Percentiles rank a stretch among this genome's conserved stretches.
These are phyloP conservation scores for Uncinocarpus reesii DNA, from an alignment of 2,329 filamentous ascomycete genomes.

Conservation along the genomic window DNA sequence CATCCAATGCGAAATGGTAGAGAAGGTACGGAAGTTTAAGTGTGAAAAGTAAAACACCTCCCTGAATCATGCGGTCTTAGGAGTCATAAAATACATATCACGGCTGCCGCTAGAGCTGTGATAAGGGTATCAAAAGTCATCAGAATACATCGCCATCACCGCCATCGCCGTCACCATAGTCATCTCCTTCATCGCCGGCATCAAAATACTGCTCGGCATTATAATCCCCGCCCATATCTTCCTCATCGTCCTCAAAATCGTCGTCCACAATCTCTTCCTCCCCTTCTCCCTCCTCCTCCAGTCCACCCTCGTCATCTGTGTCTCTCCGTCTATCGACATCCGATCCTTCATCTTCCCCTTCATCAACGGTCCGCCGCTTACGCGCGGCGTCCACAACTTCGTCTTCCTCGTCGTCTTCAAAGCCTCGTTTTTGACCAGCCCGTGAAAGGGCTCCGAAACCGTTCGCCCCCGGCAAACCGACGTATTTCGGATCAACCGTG, in stretches of 20 bases:
- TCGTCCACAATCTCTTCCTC: constrained; percentile 48
- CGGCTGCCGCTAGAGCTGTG: background rate
- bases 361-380: constrained; percentile 28
- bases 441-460: constrained; percentile 22
- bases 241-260: constrained; percentile 51
- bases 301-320: constrained; percentile 33
- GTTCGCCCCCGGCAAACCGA: constrained; percentile 27
- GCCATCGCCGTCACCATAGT: constrained; percentile 46
- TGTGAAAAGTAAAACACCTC: no score
- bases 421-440: constrained; percentile 28
- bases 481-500: constrained; percentile 40
- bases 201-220: constrained; percentile 57
- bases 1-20: no score
- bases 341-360: constrained; percentile 26
- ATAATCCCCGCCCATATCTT: constrained; percentile 51
- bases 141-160: constrained; percentile 40
- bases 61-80: background rate
- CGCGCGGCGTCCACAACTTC: constrained; percentile 16
- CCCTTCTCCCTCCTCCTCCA: constrained; percentile 36
- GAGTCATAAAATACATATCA: background rate
- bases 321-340: constrained; percentile 27
- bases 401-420: constrained; percentile 40
- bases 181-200: constrained; percentile 46
- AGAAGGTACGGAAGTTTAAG: no score
- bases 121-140: constrained; percentile 17